These are phyloP conservation scores for Colletotrichum sp. DNA, from an alignment of 2,329 filamentous ascomycete species.

Conservation along the genomic window DNA sequence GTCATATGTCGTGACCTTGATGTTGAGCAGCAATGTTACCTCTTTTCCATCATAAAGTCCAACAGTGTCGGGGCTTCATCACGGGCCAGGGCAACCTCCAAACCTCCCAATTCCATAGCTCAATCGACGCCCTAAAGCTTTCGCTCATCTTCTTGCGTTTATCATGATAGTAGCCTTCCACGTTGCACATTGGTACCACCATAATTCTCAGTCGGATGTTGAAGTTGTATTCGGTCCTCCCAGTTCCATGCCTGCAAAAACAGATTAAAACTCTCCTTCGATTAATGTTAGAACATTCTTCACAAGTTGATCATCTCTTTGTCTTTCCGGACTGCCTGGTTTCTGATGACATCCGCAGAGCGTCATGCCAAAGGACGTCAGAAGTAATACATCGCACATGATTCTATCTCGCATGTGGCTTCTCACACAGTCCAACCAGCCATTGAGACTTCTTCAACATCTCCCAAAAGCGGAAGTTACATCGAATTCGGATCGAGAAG, in stretches of 20 bases:
- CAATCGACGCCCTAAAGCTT: rapidly evolving
- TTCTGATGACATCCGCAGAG: not conserved
- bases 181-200: not conserved
- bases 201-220: not conserved
- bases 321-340: not conserved
- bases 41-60: not conserved
- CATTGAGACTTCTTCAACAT: not conserved
- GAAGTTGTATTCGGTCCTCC: not conserved
- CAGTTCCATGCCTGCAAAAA: not conserved
- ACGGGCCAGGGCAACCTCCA: not conserved
- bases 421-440: not conserved
- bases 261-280: rapidly evolving
- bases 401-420: not conserved
- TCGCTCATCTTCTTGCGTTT: rapidly evolving
- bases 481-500: not conserved
- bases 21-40: not conserved
- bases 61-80: not conserved
- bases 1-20: not conserved
- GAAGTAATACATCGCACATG: not conserved
- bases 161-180: not conserved
- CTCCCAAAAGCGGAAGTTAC: not conserved
- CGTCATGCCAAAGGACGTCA: not conserved
- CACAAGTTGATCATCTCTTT: not conserved
- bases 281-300: not conserved
- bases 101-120: not conserved